Percentiles rank a stretch among this genome's conserved stretches.
Conservation (phyloP, 148 eudicot species). For the Diospyros lotus region DNA sequence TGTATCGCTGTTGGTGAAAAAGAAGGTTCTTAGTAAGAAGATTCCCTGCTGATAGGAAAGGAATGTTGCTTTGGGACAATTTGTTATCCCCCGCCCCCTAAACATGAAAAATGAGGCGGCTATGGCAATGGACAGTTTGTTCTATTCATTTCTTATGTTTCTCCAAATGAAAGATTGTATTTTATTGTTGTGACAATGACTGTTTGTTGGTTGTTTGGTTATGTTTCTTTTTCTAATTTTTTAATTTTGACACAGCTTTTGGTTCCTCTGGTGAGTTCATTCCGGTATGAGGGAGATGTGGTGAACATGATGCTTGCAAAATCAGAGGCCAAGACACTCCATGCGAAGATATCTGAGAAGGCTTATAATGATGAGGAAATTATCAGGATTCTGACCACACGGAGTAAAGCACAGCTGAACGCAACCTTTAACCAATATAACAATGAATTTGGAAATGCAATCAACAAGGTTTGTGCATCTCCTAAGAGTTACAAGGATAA, state of each 20-base stretch:
- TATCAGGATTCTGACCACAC: slow-evolving; percentile 65
- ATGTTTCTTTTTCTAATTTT: not conserved
- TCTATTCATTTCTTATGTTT: not conserved
- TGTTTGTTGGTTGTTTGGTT: not conserved
- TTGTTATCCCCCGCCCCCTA: too few relatives aligned
- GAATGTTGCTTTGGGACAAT: not conserved
- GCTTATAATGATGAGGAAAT: slow-evolving; percentile 73
- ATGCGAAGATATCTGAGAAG: slow-evolving; percentile 71
- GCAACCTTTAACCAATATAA: slow-evolving; percentile 85
- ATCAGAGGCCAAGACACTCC: slow-evolving; percentile 78
- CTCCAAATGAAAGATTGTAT: not conserved
- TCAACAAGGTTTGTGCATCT: slow-evolving; percentile 55
- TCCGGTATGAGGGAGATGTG: slow-evolving; percentile 83
- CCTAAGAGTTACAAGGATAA: not conserved
- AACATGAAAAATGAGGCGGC: not conserved
- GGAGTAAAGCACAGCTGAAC: slow-evolving; percentile 88
- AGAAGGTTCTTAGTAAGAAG: not conserved
- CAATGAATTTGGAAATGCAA: slow-evolving; percentile 62
- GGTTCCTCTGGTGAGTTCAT: slow-evolving; percentile 73
- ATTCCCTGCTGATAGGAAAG: not conserved
- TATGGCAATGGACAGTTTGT: not conserved
- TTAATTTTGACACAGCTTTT: slow-evolving; percentile 45
- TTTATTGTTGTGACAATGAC: not conserved
- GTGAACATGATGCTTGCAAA: slow-evolving; percentile 68
- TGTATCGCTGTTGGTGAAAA: not conserved